Conservation (phyloP, 2,329 filamentous ascomycete genomes). For the Hymenoscyphus albidus region DNA sequence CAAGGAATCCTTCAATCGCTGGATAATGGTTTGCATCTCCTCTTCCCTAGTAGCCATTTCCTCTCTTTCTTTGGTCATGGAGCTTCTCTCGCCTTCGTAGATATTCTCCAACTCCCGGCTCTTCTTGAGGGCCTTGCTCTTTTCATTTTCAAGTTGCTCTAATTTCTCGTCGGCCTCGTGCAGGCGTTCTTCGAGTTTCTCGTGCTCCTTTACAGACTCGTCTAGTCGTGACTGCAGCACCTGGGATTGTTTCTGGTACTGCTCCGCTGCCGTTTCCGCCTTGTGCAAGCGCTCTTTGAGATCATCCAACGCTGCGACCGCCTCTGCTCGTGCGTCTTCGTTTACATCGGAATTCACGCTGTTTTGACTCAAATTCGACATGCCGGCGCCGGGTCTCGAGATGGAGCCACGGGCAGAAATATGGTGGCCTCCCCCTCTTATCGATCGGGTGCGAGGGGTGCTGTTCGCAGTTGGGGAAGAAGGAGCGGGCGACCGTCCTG, state of each 20-base stretch:
- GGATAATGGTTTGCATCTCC: constrained; percentile 85
- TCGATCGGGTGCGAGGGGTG: constrained; percentile 59
- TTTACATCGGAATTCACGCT: constrained; percentile 48
- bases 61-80: constrained; percentile 88
- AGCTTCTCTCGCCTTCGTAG: constrained; percentile 84
- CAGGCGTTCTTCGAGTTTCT: constrained; percentile 78
- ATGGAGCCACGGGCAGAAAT: constrained; percentile 67
- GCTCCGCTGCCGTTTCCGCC: constrained; percentile 73
- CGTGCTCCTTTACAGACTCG: constrained; percentile 77
- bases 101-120: constrained; percentile 89
- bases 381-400: constrained; percentile 47
- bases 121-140: constrained; percentile 76
- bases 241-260: constrained; percentile 78
- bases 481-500: constrained; percentile 7
- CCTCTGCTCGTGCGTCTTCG: constrained; percentile 74
- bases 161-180: constrained; percentile 84
- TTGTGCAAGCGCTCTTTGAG: constrained; percentile 77
- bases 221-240: constrained; percentile 83
- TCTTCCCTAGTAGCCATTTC: constrained; percentile 80
- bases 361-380: constrained; percentile 32
- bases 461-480: constrained; percentile 26
- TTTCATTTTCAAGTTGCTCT: constrained; percentile 77
- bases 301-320: constrained; percentile 75
- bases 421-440: constrained; percentile 56
- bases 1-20: constrained; percentile 84